Conservation (phyloP, 768 basidiomycete genomes). For the Termitomyces sp. region DNA sequence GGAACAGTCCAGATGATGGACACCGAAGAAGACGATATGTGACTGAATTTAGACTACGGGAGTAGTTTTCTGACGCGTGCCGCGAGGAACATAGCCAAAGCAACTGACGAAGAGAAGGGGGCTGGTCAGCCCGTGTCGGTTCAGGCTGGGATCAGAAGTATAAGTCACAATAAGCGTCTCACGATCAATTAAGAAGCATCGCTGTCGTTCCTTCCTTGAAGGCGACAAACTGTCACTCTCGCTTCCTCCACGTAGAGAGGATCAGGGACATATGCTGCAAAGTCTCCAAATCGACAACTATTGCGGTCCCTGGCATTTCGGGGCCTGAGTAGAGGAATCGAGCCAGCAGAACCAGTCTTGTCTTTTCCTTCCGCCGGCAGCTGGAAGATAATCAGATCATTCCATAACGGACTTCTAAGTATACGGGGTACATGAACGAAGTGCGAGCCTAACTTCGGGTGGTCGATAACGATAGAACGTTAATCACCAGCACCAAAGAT, state of each 20-base stretch:
- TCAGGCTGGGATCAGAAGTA: conserved; percentile 13
- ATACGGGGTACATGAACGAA: neutral
- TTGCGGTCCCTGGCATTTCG: neutral
- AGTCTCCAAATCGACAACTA: neutral
- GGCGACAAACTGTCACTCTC: conserved; percentile 3
- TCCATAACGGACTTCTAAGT: neutral
- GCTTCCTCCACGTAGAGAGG: conserved; percentile 4
- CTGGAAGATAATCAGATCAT: neutral
- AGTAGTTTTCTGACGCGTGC: conserved; percentile 21
- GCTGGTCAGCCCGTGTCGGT: conserved; percentile 14
- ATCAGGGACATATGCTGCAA: conserved; percentile 15
- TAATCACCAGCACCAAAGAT: neutral
- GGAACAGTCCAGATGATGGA: conserved; percentile 12
- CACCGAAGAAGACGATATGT: conserved; percentile 15
- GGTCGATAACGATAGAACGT: neutral
- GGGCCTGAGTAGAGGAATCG: neutral
- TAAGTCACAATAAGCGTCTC: conserved; percentile 10
- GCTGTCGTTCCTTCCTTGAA: conserved; percentile 7
- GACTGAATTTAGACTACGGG: conserved; percentile 19
- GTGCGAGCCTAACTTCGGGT: neutral
- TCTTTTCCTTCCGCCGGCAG: conserved; percentile 1
- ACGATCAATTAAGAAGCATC: conserved; percentile 16
- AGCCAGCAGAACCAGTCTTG: neutral
- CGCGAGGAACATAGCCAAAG: conserved; percentile 16
- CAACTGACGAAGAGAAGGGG: conserved; percentile 16